phyloP scores from a whole-genome alignment of 371 early-diverging fungal genomes.

The Parasitella parasitica region DNA sequence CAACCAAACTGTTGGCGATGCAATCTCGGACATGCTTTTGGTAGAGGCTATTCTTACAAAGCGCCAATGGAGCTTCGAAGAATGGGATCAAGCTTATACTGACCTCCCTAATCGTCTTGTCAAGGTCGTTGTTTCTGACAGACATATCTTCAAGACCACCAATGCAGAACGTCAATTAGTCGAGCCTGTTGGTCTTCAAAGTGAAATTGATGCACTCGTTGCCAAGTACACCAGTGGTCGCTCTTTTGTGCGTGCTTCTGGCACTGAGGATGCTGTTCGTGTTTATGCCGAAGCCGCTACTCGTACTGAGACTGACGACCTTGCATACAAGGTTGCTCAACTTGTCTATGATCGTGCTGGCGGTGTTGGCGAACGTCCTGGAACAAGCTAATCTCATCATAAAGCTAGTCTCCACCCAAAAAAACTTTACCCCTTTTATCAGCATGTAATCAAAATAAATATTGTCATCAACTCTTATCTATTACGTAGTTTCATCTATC shows the following conservation, averaged over 20 bases:
- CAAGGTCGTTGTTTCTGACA: conserved; percentile 92
- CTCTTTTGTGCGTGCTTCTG: conserved; percentile 98
- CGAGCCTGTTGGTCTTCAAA: conserved; percentile 90
- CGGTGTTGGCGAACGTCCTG: conserved; percentile 88
- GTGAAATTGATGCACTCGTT: conserved; percentile 80
- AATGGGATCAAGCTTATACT: conserved; percentile 94
- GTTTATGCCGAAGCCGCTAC: conserved; percentile 98
- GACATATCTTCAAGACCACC: conserved; percentile 89
- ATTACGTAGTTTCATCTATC: no score
- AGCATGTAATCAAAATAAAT: not conserved
- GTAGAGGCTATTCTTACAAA: conserved; percentile 92
- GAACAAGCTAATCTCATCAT: not conserved
- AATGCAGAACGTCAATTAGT: conserved; percentile 94
- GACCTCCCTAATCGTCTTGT: conserved; percentile 93
- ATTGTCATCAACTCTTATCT: not conserved
- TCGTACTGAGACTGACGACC: conserved; percentile 76
- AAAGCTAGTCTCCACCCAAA: not conserved
- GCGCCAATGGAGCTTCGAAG: conserved; percentile 74
- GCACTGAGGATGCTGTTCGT: conserved; percentile 99
- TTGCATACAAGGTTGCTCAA: conserved; percentile 78
- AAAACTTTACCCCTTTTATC: not conserved
- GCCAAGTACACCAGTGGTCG: conserved; percentile 83
- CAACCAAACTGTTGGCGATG: conserved; percentile 99
- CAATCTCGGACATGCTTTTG: conserved; percentile 95
- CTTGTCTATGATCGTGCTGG: conserved; percentile 91